These are phyloP conservation scores for Serendipita sp. DNA, from an alignment of 768 basidiomycete genomes.

Conservation along the genomic window DNA sequence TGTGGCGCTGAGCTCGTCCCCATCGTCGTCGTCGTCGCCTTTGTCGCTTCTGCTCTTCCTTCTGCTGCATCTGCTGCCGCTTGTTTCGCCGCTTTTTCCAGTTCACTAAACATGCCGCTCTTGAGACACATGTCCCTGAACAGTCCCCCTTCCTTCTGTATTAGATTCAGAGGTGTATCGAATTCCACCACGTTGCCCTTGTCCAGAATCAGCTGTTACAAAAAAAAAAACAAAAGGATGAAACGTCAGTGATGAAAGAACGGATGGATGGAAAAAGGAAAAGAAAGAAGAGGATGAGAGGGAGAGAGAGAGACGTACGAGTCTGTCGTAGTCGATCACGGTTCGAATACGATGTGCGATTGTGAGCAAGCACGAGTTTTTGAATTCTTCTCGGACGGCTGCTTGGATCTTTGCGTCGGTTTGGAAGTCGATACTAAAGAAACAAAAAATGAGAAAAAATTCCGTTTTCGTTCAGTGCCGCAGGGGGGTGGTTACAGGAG, in stretches of 20 bases:
- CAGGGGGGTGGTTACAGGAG: not conserved
- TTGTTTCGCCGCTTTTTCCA: conserved; percentile 41
- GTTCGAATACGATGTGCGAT: conserved; percentile 64
- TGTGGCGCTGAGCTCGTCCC: too few species aligned
- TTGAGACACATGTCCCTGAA: conserved; percentile 56
- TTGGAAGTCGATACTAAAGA: not conserved
- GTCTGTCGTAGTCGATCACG: conserved; percentile 64
- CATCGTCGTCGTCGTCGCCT: not conserved
- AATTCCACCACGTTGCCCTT: conserved; percentile 33
- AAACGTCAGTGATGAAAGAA: not conserved
- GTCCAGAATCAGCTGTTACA: conserved; percentile 11
- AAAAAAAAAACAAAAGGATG: not conserved
- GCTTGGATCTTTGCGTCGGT: conserved; percentile 5
- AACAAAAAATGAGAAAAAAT: not conserved
- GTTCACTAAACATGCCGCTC: conserved; percentile 46
- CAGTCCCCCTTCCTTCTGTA: conserved; percentile 32
- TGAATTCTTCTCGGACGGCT: conserved; percentile 8
- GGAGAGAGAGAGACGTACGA: conserved; percentile 56
- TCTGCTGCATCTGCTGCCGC: not conserved
- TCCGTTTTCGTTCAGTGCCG: not conserved
- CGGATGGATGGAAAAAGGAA: conserved; percentile 13
- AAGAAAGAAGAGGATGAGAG: conserved; percentile 7
- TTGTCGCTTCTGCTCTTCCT: not conserved
- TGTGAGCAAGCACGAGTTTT: conserved; percentile 15
- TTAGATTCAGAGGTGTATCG: conserved; percentile 37